Conservation (phyloP, 345 rosid genomes). For the Combretum micranthum region DNA sequence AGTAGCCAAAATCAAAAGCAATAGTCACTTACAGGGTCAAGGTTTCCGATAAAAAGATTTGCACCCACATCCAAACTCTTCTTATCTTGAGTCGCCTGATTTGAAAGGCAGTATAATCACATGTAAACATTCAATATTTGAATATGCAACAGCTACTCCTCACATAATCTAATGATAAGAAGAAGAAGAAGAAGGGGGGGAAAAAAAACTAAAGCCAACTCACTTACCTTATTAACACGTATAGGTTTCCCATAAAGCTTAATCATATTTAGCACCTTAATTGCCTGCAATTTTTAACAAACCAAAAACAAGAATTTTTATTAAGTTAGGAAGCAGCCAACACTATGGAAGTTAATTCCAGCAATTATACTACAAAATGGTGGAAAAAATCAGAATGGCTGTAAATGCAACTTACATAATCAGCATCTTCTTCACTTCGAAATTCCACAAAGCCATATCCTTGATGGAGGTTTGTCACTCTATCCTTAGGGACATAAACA, state of each 20-base stretch:
- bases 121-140: background rate
- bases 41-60: slow-evolving; percentile 93
- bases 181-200: too few relatives aligned
- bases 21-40: slow-evolving; percentile 70
- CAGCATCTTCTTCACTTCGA: slow-evolving; percentile 97
- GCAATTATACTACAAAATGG: too few relatives aligned
- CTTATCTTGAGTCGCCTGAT: slow-evolving; percentile 96
- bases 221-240: slow-evolving; percentile 83
- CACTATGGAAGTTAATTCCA: too few relatives aligned
- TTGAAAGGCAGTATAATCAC: slow-evolving; percentile 4
- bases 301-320: too few relatives aligned
- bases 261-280: slow-evolving; percentile 96
- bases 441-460: slow-evolving; percentile 89
- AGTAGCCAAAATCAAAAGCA: background rate
- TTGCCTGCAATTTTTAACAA: slow-evolving; percentile 42
- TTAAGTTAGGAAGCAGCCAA: too few relatives aligned
- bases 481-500: slow-evolving; percentile 93
- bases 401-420: slow-evolving; percentile 48
- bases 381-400: too few relatives aligned
- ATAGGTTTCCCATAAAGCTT: slow-evolving; percentile 94
- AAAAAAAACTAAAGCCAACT: background rate
- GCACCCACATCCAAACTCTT: slow-evolving; percentile 99
- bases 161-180: background rate
- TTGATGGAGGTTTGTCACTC: slow-evolving; percentile 95
- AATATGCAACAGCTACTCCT: background rate